Evolutionary conservation across 2,329 filamentous ascomycete genomes (phyloP).

Genomic region (Pseudogymnoascus verrucosus): DNA sequence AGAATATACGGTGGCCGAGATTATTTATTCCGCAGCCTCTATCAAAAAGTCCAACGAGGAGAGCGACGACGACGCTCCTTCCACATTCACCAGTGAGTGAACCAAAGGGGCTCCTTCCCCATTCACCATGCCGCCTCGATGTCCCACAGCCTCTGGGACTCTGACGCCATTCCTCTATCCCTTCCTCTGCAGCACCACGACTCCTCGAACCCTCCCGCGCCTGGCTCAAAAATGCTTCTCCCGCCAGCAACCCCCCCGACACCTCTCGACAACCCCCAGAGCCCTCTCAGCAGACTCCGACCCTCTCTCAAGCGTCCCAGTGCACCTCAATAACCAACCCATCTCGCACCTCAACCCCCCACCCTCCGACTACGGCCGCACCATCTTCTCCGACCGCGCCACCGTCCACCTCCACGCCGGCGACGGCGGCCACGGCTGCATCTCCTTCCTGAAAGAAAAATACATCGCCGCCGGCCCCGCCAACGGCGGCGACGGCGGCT

Average conservation of each 20-base stretch:
- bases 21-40: conserved; percentile 1
- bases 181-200: conserved; percentile 18
- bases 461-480: conserved; percentile 82
- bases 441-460: conserved; percentile 88
- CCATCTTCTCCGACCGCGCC: conserved; percentile 82
- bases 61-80: not conserved
- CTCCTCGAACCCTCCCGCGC: not conserved
- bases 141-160: conserved; percentile 22
- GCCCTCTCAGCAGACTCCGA: not conserved
- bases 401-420: conserved; percentile 71
- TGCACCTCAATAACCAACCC: conserved; percentile 11
- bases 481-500: conserved; percentile 91
- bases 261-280: not conserved
- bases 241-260: not conserved
- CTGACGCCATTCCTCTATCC: conserved; percentile 29
- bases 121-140: conserved; percentile 26
- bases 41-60: not conserved
- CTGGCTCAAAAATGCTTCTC: conserved; percentile 1
- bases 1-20: conserved; percentile 7
- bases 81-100: not conserved
- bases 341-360: conserved; percentile 64
- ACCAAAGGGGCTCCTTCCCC: not conserved
- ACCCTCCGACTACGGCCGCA: conserved; percentile 74
- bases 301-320: not conserved
- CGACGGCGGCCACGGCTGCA: conserved; percentile 80